Percentiles rank a stretch among this genome's conserved stretches.
phyloP scores from a whole-genome alignment of 805 yeast species.

The Metschnikowia cerradonensis region DNA sequence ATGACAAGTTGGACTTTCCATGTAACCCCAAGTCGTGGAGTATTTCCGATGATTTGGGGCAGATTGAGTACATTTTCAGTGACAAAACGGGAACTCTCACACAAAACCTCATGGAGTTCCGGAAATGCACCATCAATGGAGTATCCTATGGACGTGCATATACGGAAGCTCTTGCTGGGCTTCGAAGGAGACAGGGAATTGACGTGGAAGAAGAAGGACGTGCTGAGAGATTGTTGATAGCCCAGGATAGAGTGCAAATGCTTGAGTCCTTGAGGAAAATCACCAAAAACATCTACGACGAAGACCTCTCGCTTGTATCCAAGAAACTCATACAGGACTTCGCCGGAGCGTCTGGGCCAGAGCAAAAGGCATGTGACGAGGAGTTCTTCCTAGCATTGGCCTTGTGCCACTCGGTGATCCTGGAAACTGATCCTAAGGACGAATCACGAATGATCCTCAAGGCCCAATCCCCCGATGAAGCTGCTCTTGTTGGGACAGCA shows the following conservation, averaged over 20 bases:
- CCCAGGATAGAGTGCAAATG: constrained; percentile 58
- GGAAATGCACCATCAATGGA: constrained; percentile 68
- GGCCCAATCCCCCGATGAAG: constrained; percentile 87
- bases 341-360: constrained; percentile 43
- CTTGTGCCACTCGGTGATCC: constrained; percentile 72
- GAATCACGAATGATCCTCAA: constrained; percentile 55
- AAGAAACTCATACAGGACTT: constrained; percentile 62
- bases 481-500: constrained; percentile 79
- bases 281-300: constrained; percentile 35
- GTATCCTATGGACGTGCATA: constrained; percentile 68
- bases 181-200: constrained; percentile 60
- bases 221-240: constrained; percentile 50
- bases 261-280: constrained; percentile 28
- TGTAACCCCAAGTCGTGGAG: constrained; percentile 82
- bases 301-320: constrained; percentile 68
- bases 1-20: constrained; percentile 64
- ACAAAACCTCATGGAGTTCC: constrained; percentile 79
- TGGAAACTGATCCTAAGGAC: constrained; percentile 60
- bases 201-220: constrained; percentile 50
- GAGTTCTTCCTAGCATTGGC: constrained; percentile 76
- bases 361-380: constrained; percentile 57
- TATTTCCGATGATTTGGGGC: constrained; percentile 80
- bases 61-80: constrained; percentile 74
- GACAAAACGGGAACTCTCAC: constrained; percentile 85
- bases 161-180: constrained; percentile 74